Base-by-base conservation (phyloP, 306 rosid genomes). In the Dryas alaskensis region DNA sequence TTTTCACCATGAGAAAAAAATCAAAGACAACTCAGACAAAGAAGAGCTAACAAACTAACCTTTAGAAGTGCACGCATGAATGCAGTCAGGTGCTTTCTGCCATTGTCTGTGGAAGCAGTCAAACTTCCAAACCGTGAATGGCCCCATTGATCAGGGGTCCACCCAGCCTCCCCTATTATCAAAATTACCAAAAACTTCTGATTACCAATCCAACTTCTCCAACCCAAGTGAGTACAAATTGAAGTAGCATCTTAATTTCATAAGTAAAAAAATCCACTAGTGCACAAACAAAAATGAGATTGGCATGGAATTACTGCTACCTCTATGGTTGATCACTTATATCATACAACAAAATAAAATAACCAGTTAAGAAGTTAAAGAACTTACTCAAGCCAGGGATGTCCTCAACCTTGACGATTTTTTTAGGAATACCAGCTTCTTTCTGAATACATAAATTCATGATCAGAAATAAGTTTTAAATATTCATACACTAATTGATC, bases 101-200 rank as follows among this genome's bases (percentile, higher is more conserved):
- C 88, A 80, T 53, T 85, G 70, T 94, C 96, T 14, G 90, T 60
- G 57, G 95, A 81, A 73, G 78, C 81, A 74, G 66, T 81, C 73
- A 79, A 77, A 75, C 78, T 27, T 80, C 88, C 86, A 78, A 87
- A 89, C 62, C 97, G 82, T 67, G 98, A 90, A 84, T 83, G 96
- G 66, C 91, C 97, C 88, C 87, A 92, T 80, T 92, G 99, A 77
- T 94, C 99, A 80, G 96, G 89, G 59, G 96, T 92, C 96, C 98
- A 92, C 53, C 97, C 98, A 52, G 97, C 99, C 81, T 88, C 98
- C 81, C 88, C 99, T 94, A 80, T 84, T 19, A 77, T 79, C 70
- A 85, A 76, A 86, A 77, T 63, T 16, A 75, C 50, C 73, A 74
- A 27, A 81, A 73, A 63, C 73, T 76, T 69, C 55, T 67, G 65